Base-by-base conservation (phyloP, 2,329 filamentous ascomycete genomes). In the Sporothrix variecibatus region DNA sequence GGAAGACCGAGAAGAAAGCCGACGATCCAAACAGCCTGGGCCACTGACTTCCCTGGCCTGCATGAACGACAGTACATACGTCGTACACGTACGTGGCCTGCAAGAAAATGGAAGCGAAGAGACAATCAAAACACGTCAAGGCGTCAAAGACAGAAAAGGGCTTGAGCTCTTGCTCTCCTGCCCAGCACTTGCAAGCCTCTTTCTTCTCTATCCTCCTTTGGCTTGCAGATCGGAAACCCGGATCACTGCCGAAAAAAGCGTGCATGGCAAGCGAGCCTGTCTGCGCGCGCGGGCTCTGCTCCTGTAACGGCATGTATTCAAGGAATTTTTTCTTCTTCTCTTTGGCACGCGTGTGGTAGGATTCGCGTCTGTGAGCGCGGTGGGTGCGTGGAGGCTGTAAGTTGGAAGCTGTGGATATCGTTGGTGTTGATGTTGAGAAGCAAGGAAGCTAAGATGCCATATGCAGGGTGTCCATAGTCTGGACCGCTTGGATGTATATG, bases 161-260 rank as follows among this genome's bases (percentile, higher is more conserved):
- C 38, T 15, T 9, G 38, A 46, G n/a, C n/a, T 20, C 34, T 46
- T 20, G 62, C 62, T 46, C 17, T 67, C 38, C 38, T 23, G 23
- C 8, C 12, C n/a, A 23, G 38, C 11, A 51, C n/a, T 34, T 56
- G 28, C 11, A 12, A n/a, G 5, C 34, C 23, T 7, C 1, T 31
- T 28, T 31, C 34, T 17, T 20, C 17, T n/a, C 28, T 28, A 20
- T 9, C 53, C 34, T 56, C 31, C 46, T 65, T 53, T 43, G 31
- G 34, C n/a, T 51, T 72, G 71, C 71, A 67, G 60, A 31, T 58
- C 56, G 58, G 70, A 26, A 53, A 46, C 31, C 34, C 43, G 70
- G 70, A 53, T 26, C 26, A 53, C 58, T 72, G 58, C 70, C 70
- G 70, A 72, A 26, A 40, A 40, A 46, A 49, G 69, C 6, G 15